Evolutionary conservation across 495 filamentous ascomycete genomes (phyloP), one percentile per base, ranked within the genome.

Genomic region (Recurvomyces mirabilis): DNA sequence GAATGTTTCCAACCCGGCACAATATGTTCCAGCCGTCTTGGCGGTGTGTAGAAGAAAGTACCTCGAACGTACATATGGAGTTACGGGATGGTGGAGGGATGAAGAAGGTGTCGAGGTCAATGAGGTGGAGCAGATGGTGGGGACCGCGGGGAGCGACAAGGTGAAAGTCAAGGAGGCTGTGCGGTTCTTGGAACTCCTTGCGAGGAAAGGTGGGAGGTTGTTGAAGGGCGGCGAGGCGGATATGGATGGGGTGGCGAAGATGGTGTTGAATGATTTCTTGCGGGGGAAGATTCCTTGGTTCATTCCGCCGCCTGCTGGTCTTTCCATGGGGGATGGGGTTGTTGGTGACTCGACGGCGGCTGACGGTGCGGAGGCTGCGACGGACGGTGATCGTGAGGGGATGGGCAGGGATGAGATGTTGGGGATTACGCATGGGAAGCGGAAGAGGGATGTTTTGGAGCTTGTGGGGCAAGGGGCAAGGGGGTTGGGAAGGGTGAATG

Each of bases 211-310:
- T 42, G 91, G 91, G 7, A 70, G 85, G 38, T 66, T 98, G 24
- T 66, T 94, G 22, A 85, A 83, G 56, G 88, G 83, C 46, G 91
- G 91, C 9, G 91, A 96, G 62, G 80, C 87, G 12, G 91, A 96
- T 62, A 62, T 93, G 43, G 87, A 94, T 57, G 86, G 85, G 52
- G 87, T 93, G 30, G 88, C 88, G 13, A 94, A 94, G 64, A 93
- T 91, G 76, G 84, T 94, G 0, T 67, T 94, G 54, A 93, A 94
- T 58, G 91, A 98, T 53, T 96, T 96, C 54, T 74, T 96, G 47
- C 66, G 91, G 38, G 91, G 91, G 24, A 95, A 94, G 63, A 77
- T 94, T 15, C 91, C 91, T 5, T 98, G 91, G 91, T 98, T 84
- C 58, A 89, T 84, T 4, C 78, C 83, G 13, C 79, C 86, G 6